Conservation (phyloP, 2,329 filamentous ascomycete species). For the Dactylonectria macrodidyma region DNA sequence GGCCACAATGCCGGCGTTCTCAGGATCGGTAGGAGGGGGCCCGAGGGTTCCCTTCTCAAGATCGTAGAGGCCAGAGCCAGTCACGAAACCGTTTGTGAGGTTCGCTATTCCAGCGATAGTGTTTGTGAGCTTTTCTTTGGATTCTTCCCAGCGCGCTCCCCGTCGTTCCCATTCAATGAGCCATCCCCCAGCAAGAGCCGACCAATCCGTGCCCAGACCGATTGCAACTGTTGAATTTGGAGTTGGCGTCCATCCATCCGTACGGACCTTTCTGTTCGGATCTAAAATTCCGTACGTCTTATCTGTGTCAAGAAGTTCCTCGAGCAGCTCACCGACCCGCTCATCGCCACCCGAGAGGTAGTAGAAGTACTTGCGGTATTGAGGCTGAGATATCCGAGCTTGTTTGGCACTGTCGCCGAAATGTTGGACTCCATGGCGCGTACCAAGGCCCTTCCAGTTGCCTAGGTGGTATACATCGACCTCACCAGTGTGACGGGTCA, state of each 20-base stretch:
- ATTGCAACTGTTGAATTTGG: constrained; percentile 61
- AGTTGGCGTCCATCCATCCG: constrained; percentile 63
- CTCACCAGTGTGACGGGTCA: constrained; percentile 72
- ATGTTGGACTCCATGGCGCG: constrained; percentile 74
- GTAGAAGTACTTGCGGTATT: constrained; percentile 69
- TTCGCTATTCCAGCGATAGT: constrained; percentile 66
- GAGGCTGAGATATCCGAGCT: constrained; percentile 69
- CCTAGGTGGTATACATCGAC: constrained; percentile 75
- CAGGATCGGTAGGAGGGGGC: constrained; percentile 66
- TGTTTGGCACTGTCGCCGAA: constrained; percentile 74
- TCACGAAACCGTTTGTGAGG: constrained; percentile 72
- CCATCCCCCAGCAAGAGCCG: constrained; percentile 69
- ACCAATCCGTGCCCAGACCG: constrained; percentile 72
- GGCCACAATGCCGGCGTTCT: constrained; percentile 65
- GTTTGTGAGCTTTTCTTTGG: constrained; percentile 63
- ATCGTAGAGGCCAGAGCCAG: constrained; percentile 68
- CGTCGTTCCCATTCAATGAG: constrained; percentile 73
- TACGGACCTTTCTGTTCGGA: constrained; percentile 71
- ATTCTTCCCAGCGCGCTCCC: constrained; percentile 67
- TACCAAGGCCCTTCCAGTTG: constrained; percentile 71
- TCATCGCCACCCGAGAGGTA: constrained; percentile 73
- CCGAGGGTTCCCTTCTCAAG: constrained; percentile 63
- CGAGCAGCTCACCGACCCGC: constrained; percentile 68
- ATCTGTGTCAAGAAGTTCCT: constrained; percentile 66
- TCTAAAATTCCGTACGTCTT: constrained; percentile 68